phyloP scores from a whole-genome alignment of 352 stramenopile genomes.

The Globisporangium alternatum region DNA sequence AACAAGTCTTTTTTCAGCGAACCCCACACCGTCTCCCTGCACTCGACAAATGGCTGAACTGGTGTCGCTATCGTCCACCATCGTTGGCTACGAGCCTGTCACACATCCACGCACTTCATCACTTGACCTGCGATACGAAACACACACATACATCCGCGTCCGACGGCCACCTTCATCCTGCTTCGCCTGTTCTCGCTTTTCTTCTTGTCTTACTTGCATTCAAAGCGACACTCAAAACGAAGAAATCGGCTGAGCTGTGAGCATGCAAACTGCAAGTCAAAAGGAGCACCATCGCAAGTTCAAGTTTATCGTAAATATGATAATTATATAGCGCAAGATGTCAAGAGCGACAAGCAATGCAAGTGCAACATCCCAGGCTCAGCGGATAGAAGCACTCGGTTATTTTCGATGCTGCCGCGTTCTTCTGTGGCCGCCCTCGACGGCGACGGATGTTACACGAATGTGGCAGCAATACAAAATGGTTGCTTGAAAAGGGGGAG shows the following conservation, averaged over 20 bases:
- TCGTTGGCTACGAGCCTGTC: neutral
- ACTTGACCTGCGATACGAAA: neutral
- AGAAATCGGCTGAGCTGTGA: too few species aligned
- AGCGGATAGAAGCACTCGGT: too few species aligned
- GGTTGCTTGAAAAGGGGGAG: neutral
- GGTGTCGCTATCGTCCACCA: neutral
- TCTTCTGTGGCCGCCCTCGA: too few species aligned
- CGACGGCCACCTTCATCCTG: too few species aligned
- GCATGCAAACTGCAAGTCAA: neutral
- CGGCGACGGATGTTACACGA: conserved; percentile 3
- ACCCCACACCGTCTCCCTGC: neutral
- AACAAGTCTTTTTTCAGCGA: neutral
- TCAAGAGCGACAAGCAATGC: too few species aligned
- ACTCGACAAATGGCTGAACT: neutral
- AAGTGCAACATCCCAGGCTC: too few species aligned
- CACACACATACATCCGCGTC: too few species aligned
- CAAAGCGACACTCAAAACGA: too few species aligned
- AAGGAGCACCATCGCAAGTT: neutral
- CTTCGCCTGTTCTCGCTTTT: too few species aligned
- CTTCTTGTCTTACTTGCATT: too few species aligned
- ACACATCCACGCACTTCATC: neutral
- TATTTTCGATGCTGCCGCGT: too few species aligned
- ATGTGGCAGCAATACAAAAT: conserved; percentile 10
- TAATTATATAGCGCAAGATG: too few species aligned
- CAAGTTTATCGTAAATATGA: neutral